Evolutionary conservation across 305 asterid species (phyloP).

Genomic region (Stenogyne calaminthoides): DNA sequence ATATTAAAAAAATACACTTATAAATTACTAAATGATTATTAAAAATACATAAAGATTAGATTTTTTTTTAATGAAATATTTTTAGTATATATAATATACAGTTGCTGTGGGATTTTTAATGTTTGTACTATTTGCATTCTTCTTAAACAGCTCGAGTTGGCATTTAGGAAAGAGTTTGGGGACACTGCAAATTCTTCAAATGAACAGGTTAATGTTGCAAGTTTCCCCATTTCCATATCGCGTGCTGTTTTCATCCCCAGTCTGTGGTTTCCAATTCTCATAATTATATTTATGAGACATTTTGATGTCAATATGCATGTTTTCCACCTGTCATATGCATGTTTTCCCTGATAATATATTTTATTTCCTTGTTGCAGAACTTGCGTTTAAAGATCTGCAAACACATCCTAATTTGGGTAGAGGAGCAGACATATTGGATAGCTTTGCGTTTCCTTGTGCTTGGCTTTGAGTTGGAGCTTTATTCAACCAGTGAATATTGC

Average conservation of each 20-base stretch:
- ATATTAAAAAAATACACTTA: too few relatives aligned
- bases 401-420: conserved; percentile 88
- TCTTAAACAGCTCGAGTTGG: conserved; percentile 73
- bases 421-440: conserved; percentile 95
- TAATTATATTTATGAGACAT: background rate
- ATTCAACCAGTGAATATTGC: conserved; percentile 90
- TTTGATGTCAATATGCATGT: conserved; percentile 23
- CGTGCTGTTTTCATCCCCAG: conserved; percentile 7
- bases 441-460: conserved; percentile 84
- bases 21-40: too few relatives aligned
- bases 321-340: too few relatives aligned
- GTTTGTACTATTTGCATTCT: conserved; percentile 31
- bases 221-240: conserved; percentile 12
- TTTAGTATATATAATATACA: background rate
- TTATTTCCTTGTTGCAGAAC: conserved; percentile 47
- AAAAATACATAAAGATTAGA: too few relatives aligned
- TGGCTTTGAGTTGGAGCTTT: conserved; percentile 91
- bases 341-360: conserved; percentile 20
- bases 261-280: background rate
- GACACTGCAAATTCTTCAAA: conserved; percentile 58
- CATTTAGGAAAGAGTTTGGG: conserved; percentile 75
- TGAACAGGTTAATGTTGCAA: conserved; percentile 65
- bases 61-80: too few relatives aligned
- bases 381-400: conserved; percentile 62
- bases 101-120: conserved; percentile 23